These are phyloP conservation scores for Trametes elegans DNA, from an alignment of 768 basidiomycete species.

Conservation along the genomic window DNA sequence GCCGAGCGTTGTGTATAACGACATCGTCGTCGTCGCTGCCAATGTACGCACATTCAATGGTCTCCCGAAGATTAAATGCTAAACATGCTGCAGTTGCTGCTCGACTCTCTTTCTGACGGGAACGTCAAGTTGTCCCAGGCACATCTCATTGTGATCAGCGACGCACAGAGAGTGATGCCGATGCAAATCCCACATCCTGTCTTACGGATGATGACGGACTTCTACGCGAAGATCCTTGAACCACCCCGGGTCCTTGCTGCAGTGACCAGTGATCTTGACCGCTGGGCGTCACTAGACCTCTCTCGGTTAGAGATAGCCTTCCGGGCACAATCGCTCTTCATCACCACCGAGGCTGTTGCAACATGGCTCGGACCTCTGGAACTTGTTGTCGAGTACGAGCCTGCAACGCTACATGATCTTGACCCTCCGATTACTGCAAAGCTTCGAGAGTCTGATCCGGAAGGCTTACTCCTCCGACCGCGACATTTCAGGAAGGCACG, in stretches of 20 bases:
- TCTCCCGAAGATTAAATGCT: no score
- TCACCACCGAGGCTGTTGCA: background rate
- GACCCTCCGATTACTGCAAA: constrained; percentile 46
- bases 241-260: constrained; percentile 8
- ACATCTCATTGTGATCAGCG: constrained; percentile 42
- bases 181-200: constrained; percentile 35
- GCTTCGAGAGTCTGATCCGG: constrained; percentile 43
- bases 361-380: constrained; percentile 9
- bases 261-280: constrained; percentile 9
- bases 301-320: constrained; percentile 10
- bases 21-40: constrained; percentile 41
- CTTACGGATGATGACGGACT: constrained; percentile 44
- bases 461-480: constrained; percentile 38
- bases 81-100: constrained; percentile 35
- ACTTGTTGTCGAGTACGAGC: constrained; percentile 53
- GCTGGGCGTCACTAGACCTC: constrained; percentile 12
- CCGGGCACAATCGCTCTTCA: constrained; percentile 9
- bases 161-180: constrained; percentile 39
- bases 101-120: constrained; percentile 38
- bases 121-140: constrained; percentile 43
- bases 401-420: constrained; percentile 24
- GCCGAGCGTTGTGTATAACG: constrained; percentile 28
- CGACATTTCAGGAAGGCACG: constrained; percentile 48
- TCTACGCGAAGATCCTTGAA: constrained; percentile 32
- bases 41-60: constrained; percentile 32